A percentile compares a stretch with the other conserved stretches of the same genome.
Conservation (phyloP, 495 filamentous ascomycete genomes). For the Aspergillus asperescens region DNA sequence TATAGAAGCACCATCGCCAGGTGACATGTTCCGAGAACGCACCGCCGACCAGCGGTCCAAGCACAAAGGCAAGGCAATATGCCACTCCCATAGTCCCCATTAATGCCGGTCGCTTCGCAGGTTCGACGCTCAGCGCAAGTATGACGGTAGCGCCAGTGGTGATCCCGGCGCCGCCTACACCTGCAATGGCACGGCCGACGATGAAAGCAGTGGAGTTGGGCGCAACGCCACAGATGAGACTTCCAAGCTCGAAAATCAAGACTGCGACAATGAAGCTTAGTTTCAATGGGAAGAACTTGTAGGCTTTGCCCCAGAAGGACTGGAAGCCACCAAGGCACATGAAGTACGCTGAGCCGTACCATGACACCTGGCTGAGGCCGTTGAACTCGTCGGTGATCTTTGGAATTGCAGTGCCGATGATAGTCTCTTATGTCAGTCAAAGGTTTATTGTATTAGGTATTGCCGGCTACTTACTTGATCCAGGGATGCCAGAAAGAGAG, state of each 20-base stretch:
- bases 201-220: constrained; percentile 46
- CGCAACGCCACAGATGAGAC: constrained; percentile 21
- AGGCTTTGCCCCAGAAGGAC: constrained; percentile 36
- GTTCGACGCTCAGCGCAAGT: constrained; percentile 40
- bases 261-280: background rate
- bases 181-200: constrained; percentile 66
- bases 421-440: no score
- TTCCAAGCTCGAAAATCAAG: constrained; percentile 11
- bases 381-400: constrained; percentile 25
- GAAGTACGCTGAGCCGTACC: constrained; percentile 50
- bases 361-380: constrained; percentile 38
- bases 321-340: constrained; percentile 41
- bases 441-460: no score
- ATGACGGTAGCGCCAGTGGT: constrained; percentile 20
- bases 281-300: constrained; percentile 31
- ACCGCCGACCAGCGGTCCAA: constrained; percentile 59
- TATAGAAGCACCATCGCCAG: constrained; percentile 84
- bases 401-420: constrained; percentile 13
- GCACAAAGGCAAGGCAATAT: constrained; percentile 62
- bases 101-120: constrained; percentile 58
- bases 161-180: constrained; percentile 47
- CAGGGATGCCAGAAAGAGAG: background rate
- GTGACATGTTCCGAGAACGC: constrained; percentile 50
- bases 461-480: no score
- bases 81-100: constrained; percentile 59